These are phyloP conservation scores for Arthrobotrys conoides DNA, from an alignment of 2,329 filamentous ascomycete species.

Conservation along the genomic window DNA sequence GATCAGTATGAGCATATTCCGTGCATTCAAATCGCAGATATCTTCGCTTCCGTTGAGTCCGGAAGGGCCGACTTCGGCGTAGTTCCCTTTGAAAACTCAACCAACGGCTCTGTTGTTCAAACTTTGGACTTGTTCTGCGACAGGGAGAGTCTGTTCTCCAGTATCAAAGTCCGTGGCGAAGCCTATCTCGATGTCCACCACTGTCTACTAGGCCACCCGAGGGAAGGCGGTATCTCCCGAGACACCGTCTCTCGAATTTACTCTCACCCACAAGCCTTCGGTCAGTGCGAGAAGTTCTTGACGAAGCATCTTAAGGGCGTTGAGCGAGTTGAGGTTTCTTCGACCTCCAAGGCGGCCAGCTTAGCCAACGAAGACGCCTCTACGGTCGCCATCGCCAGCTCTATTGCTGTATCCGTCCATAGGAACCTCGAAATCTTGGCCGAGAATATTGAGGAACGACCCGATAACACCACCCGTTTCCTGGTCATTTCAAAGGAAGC, in stretches of 20 bases:
- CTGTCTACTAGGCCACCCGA: conserved; percentile 78
- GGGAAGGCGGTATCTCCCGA: conserved; percentile 68
- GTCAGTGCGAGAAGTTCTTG: conserved; percentile 86
- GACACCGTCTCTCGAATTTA: conserved; percentile 80
- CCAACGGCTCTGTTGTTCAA: conserved; percentile 90
- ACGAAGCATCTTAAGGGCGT: conserved; percentile 77
- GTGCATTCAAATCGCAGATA: conserved; percentile 71
- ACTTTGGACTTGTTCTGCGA: conserved; percentile 92
- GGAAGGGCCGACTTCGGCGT: conserved; percentile 79
- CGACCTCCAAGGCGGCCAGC: conserved; percentile 87
- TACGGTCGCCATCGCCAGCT: conserved; percentile 82
- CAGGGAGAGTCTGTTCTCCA: conserved; percentile 74
- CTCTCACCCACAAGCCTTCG: conserved; percentile 95
- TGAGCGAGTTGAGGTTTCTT: conserved; percentile 86
- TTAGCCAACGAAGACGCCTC: conserved; percentile 75
- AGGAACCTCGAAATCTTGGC: conserved; percentile 74
- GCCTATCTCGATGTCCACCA: conserved; percentile 90
- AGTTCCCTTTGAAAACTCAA: conserved; percentile 95
- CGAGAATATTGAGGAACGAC: conserved; percentile 78
- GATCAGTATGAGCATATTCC: conserved; percentile 47
- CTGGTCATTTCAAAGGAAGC: conserved; percentile 73
- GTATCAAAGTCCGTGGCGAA: conserved; percentile 84
- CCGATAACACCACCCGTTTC: conserved; percentile 85
- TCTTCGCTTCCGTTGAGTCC: conserved; percentile 83
- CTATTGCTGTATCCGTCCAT: conserved; percentile 78